A percentile compares a stretch with the other conserved stretches of the same genome.
These are phyloP conservation scores for Microcyclosporella mali DNA, from an alignment of 2,329 filamentous ascomycete species.

Conservation along the genomic window DNA sequence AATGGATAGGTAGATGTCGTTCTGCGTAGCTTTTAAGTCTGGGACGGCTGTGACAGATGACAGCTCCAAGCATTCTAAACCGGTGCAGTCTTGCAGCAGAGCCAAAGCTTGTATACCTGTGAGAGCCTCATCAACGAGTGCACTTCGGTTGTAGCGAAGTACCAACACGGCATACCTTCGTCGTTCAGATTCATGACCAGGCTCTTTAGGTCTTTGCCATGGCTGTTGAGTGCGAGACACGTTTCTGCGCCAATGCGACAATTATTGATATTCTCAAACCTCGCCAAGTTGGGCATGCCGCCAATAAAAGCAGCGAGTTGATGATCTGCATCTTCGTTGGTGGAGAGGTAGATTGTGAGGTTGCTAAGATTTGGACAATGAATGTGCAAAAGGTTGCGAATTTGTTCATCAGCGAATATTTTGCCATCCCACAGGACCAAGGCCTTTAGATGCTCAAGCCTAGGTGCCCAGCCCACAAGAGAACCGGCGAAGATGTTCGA, in stretches of 20 bases:
- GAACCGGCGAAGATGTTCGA: constrained; percentile 47
- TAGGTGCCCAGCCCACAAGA: constrained; percentile 54
- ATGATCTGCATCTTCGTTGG: constrained; percentile 45
- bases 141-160: too few species aligned
- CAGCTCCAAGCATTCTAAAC: constrained; percentile 46
- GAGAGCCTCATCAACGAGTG: too few species aligned
- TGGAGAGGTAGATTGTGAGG: constrained; percentile 52
- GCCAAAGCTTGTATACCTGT: constrained; percentile 38
- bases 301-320: constrained; percentile 15
- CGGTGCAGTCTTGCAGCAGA: constrained; percentile 44
- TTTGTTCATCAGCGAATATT: constrained; percentile 50
- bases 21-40: constrained; percentile 47
- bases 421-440: constrained; percentile 58
- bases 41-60: constrained; percentile 40
- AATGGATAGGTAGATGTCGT: constrained; percentile 48
- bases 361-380: constrained; percentile 57
- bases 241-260: constrained; percentile 51
- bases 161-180: constrained; percentile 31
- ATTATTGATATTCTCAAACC: constrained; percentile 53
- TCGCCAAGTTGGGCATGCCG: constrained; percentile 51
- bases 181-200: constrained; percentile 47
- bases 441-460: constrained; percentile 52
- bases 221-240: constrained; percentile 48
- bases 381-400: constrained; percentile 48
- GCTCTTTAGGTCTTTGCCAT: constrained; percentile 50